Percentiles rank a stretch among this genome's conserved stretches.
These are phyloP conservation scores for Acer campestre DNA, from an alignment of 345 rosid species.

Conservation along the genomic window DNA sequence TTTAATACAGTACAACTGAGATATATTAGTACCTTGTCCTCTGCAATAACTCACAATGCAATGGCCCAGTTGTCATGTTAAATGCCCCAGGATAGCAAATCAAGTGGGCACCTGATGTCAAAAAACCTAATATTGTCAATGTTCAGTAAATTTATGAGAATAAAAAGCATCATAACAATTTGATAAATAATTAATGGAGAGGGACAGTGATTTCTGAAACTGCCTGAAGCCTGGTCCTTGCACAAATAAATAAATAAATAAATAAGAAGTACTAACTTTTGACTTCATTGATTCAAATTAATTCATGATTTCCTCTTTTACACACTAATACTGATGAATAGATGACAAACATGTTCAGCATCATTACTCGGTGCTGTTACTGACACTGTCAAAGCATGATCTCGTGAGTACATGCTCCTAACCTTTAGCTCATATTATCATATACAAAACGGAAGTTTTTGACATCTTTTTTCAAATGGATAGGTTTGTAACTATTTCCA, in stretches of 20 bases:
- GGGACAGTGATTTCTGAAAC: constrained; percentile 1
- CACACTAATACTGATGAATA: background rate
- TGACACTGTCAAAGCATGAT: background rate
- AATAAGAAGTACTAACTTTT: background rate
- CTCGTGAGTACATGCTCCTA: background rate
- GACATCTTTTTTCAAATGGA: background rate
- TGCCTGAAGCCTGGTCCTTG: background rate
- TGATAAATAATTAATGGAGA: background rate
- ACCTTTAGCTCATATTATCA: background rate
- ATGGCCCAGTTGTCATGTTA: constrained; percentile 96
- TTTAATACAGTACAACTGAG: background rate
- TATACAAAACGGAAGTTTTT: background rate
- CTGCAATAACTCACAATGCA: constrained; percentile 91
- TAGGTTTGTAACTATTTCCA: background rate
- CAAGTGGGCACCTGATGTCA: constrained; percentile 81
- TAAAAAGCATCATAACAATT: background rate
- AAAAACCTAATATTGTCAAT: constrained; percentile 14
- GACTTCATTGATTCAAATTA: background rate
- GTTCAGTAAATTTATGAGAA: constrained; percentile 4
- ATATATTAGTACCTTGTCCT: constrained; percentile 67
- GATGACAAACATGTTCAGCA: background rate
- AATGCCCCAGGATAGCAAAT: constrained; percentile 96
- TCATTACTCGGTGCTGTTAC: background rate
- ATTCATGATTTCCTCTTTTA: background rate
- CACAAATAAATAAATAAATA: background rate